Evolutionary conservation across 2,329 filamentous ascomycete species (phyloP).

Genomic region (Berkeleyomyces rouxiae): DNA sequence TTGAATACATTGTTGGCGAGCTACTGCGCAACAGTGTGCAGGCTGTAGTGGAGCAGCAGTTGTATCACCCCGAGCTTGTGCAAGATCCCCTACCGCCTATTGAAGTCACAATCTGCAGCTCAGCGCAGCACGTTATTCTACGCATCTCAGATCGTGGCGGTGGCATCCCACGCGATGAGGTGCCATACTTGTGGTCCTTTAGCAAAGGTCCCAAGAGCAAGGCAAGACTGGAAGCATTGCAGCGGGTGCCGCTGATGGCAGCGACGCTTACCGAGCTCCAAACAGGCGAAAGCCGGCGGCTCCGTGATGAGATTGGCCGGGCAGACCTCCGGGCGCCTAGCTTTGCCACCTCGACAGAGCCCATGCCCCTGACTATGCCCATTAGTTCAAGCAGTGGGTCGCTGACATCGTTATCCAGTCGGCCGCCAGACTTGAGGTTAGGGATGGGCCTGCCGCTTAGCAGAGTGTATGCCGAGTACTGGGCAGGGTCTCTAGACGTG

Average conservation of each 20-base stretch:
- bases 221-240: constrained; percentile 67
- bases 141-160: constrained; percentile 90
- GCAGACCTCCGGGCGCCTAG: constrained; percentile 27
- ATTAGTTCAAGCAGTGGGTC: constrained; percentile 35
- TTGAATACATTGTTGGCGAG: constrained; percentile 95
- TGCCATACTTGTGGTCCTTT: constrained; percentile 93
- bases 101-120: constrained; percentile 87
- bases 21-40: constrained; percentile 89
- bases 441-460: constrained; percentile 91
- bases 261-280: constrained; percentile 82
- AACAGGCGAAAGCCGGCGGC: constrained; percentile 1
- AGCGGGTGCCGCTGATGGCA: constrained; percentile 75
- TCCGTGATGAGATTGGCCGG: constrained; percentile 25
- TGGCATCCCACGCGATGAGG: constrained; percentile 67
- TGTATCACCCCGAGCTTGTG: constrained; percentile 20
- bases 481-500: constrained; percentile 80
- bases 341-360: constrained; percentile 18
- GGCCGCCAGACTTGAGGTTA: constrained; percentile 71
- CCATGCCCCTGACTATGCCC: neutral
- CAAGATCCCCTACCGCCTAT: constrained; percentile 52
- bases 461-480: constrained; percentile 91
- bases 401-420: constrained; percentile 60
- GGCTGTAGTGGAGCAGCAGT: constrained; percentile 64
- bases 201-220: constrained; percentile 74
- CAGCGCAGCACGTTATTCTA: constrained; percentile 87